A percentile compares a stretch with the other conserved stretches of the same genome.
Evolutionary conservation across 768 basidiomycete genomes (phyloP).

Genomic region (Glaciozyma martinii): DNA sequence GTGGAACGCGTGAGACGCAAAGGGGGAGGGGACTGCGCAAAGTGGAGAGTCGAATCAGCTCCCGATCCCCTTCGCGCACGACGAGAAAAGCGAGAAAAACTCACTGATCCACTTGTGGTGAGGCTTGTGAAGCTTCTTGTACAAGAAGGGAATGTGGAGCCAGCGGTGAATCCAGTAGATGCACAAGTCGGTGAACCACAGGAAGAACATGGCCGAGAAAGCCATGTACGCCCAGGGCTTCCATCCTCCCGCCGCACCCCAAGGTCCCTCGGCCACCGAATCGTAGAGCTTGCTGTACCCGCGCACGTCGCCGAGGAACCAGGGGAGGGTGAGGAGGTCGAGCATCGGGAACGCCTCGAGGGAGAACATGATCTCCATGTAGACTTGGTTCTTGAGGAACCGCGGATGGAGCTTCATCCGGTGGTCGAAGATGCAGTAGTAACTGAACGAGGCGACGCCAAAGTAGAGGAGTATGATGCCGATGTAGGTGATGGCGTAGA

Average conservation of each 20-base stretch:
- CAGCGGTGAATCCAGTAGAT: conserved; percentile 96
- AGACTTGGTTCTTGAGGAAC: conserved; percentile 75
- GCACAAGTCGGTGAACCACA: conserved; percentile 79
- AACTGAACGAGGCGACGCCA: conserved; percentile 73
- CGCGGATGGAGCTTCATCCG: conserved; percentile 67
- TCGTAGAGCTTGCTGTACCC: conserved; percentile 75
- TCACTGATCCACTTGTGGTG: conserved; percentile 97
- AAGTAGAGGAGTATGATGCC: conserved; percentile 85
- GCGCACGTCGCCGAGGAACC: conserved; percentile 85
- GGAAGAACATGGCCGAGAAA: conserved; percentile 43
- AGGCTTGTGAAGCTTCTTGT: conserved; percentile 90
- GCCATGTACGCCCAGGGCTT: conserved; percentile 32
- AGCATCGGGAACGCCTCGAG: conserved; percentile 73
- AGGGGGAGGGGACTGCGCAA: conserved; percentile 90
- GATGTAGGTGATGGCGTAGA: conserved; percentile 60
- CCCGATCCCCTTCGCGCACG: background rate
- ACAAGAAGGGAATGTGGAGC: conserved; percentile 73
- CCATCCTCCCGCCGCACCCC: conserved; percentile 30
- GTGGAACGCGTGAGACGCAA: conserved; percentile 96
- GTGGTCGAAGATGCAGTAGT: conserved; percentile 79
- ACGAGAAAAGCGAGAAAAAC: conserved; percentile 39
- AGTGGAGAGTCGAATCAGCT: background rate
- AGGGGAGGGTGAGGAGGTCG: conserved; percentile 75
- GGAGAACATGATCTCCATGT: conserved; percentile 62
- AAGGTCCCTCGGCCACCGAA: conserved; percentile 56